Conservation (phyloP, 345 rosid genomes). For the Nasturtium officinale region DNA sequence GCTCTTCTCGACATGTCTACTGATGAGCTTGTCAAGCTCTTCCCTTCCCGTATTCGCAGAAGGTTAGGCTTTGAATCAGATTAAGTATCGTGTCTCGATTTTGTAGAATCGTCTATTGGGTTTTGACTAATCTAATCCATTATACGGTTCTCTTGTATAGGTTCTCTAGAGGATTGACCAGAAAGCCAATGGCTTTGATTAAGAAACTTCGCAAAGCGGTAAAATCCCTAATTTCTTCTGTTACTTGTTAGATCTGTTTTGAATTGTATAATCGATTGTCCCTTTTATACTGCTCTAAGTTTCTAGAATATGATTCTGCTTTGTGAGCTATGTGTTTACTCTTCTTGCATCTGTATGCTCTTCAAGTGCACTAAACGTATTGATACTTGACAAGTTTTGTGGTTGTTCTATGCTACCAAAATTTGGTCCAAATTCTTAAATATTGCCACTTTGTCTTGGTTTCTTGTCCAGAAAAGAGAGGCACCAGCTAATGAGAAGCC, state of each 20-base stretch:
- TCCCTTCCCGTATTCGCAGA: conserved; percentile 64
- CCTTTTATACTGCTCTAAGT: background rate
- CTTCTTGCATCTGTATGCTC: background rate
- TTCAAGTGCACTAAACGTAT: background rate
- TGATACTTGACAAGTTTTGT: background rate
- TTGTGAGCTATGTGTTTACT: conserved; percentile 5
- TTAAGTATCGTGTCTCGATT: background rate
- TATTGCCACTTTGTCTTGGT: background rate
- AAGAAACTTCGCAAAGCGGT: conserved; percentile 68
- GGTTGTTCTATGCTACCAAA: background rate
- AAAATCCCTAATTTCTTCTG: background rate
- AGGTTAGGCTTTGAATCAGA: conserved; percentile 41
- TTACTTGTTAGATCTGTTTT: background rate
- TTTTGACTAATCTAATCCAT: background rate
- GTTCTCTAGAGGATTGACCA: conserved; percentile 69
- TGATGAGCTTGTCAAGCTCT: conserved; percentile 66
- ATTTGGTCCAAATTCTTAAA: background rate
- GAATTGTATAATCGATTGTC: background rate
- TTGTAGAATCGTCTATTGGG: background rate
- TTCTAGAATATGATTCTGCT: background rate
- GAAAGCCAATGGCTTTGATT: conserved; percentile 68
- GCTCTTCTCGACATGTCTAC: conserved; percentile 53
- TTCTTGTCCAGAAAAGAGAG: conserved; percentile 53
- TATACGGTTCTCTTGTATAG: conserved; percentile 27
- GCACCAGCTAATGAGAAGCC: conserved; percentile 81